A percentile compares a stretch with the other conserved stretches of the same genome.
Evolutionary conservation across 2,329 filamentous ascomycete genomes (phyloP).

Genomic region (Sporothrix phasma): DNA sequence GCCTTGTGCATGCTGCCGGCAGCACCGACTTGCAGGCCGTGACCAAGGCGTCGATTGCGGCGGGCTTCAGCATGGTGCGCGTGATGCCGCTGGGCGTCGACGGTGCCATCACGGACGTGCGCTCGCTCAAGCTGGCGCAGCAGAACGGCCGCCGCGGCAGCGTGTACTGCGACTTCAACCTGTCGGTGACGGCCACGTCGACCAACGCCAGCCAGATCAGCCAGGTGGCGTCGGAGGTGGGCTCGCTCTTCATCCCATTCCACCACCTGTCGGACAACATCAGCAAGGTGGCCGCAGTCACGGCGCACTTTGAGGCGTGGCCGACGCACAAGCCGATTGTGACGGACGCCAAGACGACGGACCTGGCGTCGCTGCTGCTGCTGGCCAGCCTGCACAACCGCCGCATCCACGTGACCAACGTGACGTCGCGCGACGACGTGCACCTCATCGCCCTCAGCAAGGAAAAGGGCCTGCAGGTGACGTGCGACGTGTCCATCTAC

Average conservation of each 20-base stretch:
- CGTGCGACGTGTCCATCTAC: constrained; percentile 75
- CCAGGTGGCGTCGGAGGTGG: constrained; percentile 61
- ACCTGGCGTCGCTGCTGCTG: constrained; percentile 61
- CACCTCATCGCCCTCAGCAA: constrained; percentile 67
- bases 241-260: constrained; percentile 74
- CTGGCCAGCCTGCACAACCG: constrained; percentile 69
- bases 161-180: constrained; percentile 68
- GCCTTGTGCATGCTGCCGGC: constrained; percentile 51
- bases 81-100: constrained; percentile 68
- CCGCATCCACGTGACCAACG: constrained; percentile 69
- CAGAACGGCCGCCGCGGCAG: constrained; percentile 54
- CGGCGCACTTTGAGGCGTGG: constrained; percentile 70
- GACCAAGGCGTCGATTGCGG: constrained; percentile 62
- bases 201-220: constrained; percentile 66
- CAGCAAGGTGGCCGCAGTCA: constrained; percentile 71
- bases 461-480: constrained; percentile 70
- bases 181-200: constrained; percentile 65
- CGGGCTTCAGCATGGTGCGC: constrained; percentile 72
- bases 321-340: constrained; percentile 69
- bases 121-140: constrained; percentile 61
- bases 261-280: constrained; percentile 74
- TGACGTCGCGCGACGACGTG: constrained; percentile 74
- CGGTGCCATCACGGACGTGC: constrained; percentile 61
- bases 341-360: constrained; percentile 70
- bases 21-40: constrained; percentile 60